phyloP scores from a whole-genome alignment of 805 yeast genomes.

The Wickerhamomyces kurtzmanii region DNA sequence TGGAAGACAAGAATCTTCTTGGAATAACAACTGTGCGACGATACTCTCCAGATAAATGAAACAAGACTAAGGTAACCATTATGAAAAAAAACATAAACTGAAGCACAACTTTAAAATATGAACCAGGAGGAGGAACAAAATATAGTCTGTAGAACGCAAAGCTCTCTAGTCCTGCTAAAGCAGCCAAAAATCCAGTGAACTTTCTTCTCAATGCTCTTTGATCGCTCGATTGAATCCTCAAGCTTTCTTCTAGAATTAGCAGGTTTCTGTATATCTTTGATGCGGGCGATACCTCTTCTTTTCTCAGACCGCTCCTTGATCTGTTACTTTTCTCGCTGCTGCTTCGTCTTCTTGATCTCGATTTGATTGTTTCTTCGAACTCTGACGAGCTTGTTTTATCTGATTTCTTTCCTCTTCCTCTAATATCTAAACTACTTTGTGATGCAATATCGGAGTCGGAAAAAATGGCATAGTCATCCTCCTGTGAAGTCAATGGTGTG shows the following conservation, averaged over 20 bases:
- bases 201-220: conserved; percentile 52
- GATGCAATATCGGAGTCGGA: conserved; percentile 22
- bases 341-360: conserved; percentile 12
- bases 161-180: conserved; percentile 29
- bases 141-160: conserved; percentile 28
- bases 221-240: conserved; percentile 71
- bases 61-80: conserved; percentile 60
- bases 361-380: conserved; percentile 1
- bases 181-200: conserved; percentile 27
- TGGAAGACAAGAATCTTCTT: conserved; percentile 63
- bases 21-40: conserved; percentile 77
- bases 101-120: conserved; percentile 26
- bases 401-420: conserved; percentile 1
- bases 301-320: conserved; percentile 12
- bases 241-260: conserved; percentile 74
- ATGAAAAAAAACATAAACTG: conserved; percentile 52
- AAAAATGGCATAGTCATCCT: conserved; percentile 17
- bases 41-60: conserved; percentile 86
- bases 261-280: conserved; percentile 77
- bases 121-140: conserved; percentile 26
- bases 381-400: conserved; percentile 1
- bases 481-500: conserved; percentile 17
- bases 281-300: conserved; percentile 29
- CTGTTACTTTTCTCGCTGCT: conserved; percentile 16
- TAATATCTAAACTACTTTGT: conserved; percentile 6